Percentiles rank a stretch among this genome's conserved stretches.
Conservation (phyloP, 1,284 basidiomycete genomes). For the Naganishia albida region DNA sequence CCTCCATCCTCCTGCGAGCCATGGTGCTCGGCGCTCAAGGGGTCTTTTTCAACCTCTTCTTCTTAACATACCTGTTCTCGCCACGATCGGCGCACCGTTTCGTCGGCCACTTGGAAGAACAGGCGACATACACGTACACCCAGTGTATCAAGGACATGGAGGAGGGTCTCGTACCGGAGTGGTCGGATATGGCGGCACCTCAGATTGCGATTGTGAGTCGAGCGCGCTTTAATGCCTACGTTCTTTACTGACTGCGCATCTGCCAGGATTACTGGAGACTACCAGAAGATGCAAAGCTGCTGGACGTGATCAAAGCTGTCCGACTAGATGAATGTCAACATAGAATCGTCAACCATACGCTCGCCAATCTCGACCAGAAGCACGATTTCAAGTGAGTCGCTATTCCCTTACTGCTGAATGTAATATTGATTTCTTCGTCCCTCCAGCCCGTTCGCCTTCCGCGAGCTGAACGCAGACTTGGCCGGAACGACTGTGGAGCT, state of each 20-base stretch:
- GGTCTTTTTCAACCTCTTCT: slow-evolving; percentile 88
- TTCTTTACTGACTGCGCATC: background rate
- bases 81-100: slow-evolving; percentile 88
- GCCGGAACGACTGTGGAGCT: slow-evolving; percentile 76
- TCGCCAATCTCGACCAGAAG: slow-evolving; percentile 75
- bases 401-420: background rate
- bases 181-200: slow-evolving; percentile 72
- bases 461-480: slow-evolving; percentile 80
- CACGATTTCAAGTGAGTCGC: slow-evolving; percentile 69
- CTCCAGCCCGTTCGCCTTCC: slow-evolving; percentile 71
- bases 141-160: slow-evolving; percentile 80
- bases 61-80: slow-evolving; percentile 78
- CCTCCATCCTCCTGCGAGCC: slow-evolving; percentile 73
- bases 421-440: background rate
- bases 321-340: slow-evolving; percentile 91
- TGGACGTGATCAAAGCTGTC: slow-evolving; percentile 87
- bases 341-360: slow-evolving; percentile 87
- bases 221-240: background rate
- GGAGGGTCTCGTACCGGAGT: slow-evolving; percentile 81
- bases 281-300: slow-evolving; percentile 67
- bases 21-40: slow-evolving; percentile 80
- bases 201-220: slow-evolving; percentile 71
- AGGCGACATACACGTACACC: slow-evolving; percentile 87
- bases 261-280: slow-evolving; percentile 82
- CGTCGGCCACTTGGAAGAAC: slow-evolving; percentile 92